Evolutionary conservation across 2,329 filamentous ascomycete species (phyloP).

Genomic region (Didymella arachidicola): DNA sequence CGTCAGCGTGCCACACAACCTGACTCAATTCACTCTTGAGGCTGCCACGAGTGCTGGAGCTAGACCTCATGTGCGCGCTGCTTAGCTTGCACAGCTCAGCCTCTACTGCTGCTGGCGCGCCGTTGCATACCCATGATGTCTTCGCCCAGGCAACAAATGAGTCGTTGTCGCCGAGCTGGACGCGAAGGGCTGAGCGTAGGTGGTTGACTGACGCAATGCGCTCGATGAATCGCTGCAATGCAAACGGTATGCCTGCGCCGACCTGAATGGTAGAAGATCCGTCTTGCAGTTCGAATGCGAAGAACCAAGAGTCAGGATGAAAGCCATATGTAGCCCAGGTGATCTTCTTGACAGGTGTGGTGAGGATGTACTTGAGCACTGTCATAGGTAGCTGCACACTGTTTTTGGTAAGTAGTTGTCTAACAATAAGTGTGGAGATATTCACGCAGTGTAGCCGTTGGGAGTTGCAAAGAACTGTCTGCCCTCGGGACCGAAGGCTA

Average conservation of each 20-base stretch:
- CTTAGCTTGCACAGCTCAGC: slow-evolving; percentile 19
- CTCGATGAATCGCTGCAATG: slow-evolving; percentile 23
- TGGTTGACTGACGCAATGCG: not conserved
- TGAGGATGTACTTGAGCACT: slow-evolving; percentile 19
- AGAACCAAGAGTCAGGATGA: slow-evolving; percentile 38
- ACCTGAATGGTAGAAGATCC: slow-evolving; percentile 18
- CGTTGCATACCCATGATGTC: slow-evolving; percentile 27
- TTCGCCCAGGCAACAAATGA: slow-evolving; percentile 38
- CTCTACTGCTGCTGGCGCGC: slow-evolving; percentile 23
- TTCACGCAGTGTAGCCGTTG: slow-evolving; percentile 40
- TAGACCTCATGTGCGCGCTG: slow-evolving; percentile 1
- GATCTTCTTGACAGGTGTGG: slow-evolving; percentile 26
- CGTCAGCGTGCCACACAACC: slow-evolving; percentile 33
- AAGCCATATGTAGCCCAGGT: slow-evolving; percentile 39
- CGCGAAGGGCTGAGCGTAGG: slow-evolving; percentile 24
- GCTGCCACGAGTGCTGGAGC: slow-evolving; percentile 20
- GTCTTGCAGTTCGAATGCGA: slow-evolving; percentile 29
- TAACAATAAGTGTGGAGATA: not conserved
- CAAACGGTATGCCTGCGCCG: slow-evolving; percentile 22
- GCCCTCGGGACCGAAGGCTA: slow-evolving; percentile 35
- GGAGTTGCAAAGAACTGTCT: slow-evolving; percentile 38
- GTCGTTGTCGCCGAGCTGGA: slow-evolving; percentile 35
- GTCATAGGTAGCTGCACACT: slow-evolving; percentile 33
- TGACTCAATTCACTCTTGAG: slow-evolving; percentile 22
- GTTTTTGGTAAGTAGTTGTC: not conserved